phyloP scores from a whole-genome alignment of 2,329 filamentous ascomycete genomes.

The Fusarium continuum region DNA sequence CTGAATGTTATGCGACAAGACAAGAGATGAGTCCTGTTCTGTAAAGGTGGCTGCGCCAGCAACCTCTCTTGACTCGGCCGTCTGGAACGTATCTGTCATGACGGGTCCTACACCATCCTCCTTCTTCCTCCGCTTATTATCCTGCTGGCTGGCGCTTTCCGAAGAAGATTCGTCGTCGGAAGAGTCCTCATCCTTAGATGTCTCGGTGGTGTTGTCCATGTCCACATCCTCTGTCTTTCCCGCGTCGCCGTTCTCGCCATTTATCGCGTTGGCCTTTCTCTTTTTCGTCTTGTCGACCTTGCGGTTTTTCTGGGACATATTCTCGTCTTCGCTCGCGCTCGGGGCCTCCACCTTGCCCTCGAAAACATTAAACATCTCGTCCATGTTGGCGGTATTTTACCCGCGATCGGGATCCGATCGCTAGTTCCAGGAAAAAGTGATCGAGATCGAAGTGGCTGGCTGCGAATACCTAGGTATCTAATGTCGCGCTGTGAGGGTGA shows the following conservation, averaged over 20 bases:
- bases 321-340: conserved; percentile 57
- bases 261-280: conserved; percentile 78
- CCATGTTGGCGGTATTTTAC: conserved; percentile 59
- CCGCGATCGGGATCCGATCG: conserved; percentile 22
- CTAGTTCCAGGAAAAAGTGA: conserved; percentile 17
- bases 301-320: conserved; percentile 58
- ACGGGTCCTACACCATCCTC: conserved; percentile 73
- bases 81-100: conserved; percentile 93
- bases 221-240: conserved; percentile 39
- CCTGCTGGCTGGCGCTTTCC: conserved; percentile 59
- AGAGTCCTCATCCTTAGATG: conserved; percentile 49
- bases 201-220: conserved; percentile 55
- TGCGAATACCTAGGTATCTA: not conserved
- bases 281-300: conserved; percentile 77
- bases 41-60: conserved; percentile 78
- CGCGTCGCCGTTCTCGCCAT: conserved; percentile 58
- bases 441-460: conserved; percentile 24
- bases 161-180: conserved; percentile 49
- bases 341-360: conserved; percentile 64
- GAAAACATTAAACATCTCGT: conserved; percentile 86
- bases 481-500: not conserved
- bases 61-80: conserved; percentile 90
- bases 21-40: conserved; percentile 74
- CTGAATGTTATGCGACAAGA: conserved; percentile 95
- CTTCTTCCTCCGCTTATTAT: conserved; percentile 72